A percentile compares a stretch with the other conserved stretches of the same genome.
Evolutionary conservation across 495 filamentous ascomycete genomes (phyloP).

Genomic region (Astrothelium subdiscretum): DNA sequence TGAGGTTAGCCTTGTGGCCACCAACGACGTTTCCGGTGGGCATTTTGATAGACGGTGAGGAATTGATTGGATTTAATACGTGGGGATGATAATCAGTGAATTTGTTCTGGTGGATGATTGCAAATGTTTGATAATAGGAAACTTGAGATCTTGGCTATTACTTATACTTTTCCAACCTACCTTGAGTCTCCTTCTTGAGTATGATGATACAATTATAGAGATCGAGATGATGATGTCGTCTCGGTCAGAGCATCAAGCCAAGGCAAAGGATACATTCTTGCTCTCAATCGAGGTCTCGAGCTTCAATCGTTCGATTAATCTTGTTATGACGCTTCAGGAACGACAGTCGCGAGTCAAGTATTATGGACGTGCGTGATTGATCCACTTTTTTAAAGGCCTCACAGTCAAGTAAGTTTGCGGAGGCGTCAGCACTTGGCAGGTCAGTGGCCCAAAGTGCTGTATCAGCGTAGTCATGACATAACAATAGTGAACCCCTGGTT

Average conservation of each 20-base stretch:
- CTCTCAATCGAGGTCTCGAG: not conserved
- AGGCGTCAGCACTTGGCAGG: not conserved
- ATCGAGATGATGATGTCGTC: not conserved
- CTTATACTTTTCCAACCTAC: not conserved
- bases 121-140: no score
- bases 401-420: not conserved
- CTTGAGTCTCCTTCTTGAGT: not conserved
- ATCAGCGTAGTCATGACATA: not conserved
- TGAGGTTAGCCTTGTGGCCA: conserved; percentile 39
- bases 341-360: not conserved
- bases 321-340: not conserved
- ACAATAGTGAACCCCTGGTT: not conserved
- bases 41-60: not conserved
- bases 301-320: not conserved
- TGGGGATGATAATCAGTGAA: no score
- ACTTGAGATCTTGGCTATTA: not conserved
- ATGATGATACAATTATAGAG: not conserved
- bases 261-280: not conserved
- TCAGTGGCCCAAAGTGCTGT: not conserved
- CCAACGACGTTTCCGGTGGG: conserved; percentile 31
- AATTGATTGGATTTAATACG: not conserved
- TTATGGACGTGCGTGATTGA: not conserved
- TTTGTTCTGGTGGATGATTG: no score
- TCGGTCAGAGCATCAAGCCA: not conserved
- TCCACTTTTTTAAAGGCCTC: not conserved